A percentile compares a stretch with the other conserved stretches of the same genome.
phyloP scores from a whole-genome alignment of 768 basidiomycete genomes.

The Mycena belliarum region DNA sequence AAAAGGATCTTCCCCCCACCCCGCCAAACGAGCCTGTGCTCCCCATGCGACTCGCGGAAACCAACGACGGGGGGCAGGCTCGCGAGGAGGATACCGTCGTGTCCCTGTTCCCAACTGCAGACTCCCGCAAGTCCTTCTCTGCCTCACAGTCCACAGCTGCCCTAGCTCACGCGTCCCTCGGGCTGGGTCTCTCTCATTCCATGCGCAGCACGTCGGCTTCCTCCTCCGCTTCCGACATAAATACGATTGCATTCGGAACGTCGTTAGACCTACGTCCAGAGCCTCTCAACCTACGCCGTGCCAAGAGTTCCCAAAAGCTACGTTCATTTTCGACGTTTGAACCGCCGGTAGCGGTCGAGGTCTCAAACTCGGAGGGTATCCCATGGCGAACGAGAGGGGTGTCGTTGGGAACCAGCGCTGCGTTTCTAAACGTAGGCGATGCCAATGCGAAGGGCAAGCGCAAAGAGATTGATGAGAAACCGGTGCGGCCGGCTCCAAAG shows the following conservation, averaged over 20 bases:
- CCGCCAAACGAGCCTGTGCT: slow-evolving; percentile 32
- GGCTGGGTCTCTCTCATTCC: slow-evolving; percentile 58
- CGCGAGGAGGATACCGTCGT: slow-evolving; percentile 15
- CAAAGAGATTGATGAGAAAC: slow-evolving; percentile 36
- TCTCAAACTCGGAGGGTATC: slow-evolving; percentile 15
- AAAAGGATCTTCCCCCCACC: slow-evolving; percentile 56
- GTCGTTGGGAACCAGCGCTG: slow-evolving; percentile 51
- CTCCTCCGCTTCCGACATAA: slow-evolving; percentile 47
- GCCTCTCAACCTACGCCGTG: slow-evolving; percentile 40
- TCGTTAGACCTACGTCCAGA: slow-evolving; percentile 20
- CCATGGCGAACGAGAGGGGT: slow-evolving; percentile 50
- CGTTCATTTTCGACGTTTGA: slow-evolving; percentile 27
- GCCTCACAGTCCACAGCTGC: slow-evolving; percentile 36
- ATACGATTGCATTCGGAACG: slow-evolving; percentile 47
- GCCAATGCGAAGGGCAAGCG: slow-evolving; percentile 47
- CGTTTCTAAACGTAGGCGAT: slow-evolving; percentile 37
- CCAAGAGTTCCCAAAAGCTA: slow-evolving; percentile 54
- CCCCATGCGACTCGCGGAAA: slow-evolving; percentile 4
- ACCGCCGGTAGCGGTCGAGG: slow-evolving; percentile 10
- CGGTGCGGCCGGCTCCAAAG: slow-evolving; percentile 29
- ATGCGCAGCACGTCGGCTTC: slow-evolving; percentile 44
- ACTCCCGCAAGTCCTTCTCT: slow-evolving; percentile 16
- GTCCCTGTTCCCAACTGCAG: slow-evolving; percentile 10
- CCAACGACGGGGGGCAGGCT: neutral
- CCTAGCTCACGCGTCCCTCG: slow-evolving; percentile 57